phyloP scores from a whole-genome alignment of 2,329 filamentous ascomycete genomes.

The Thielaviopsis ethacetica region DNA sequence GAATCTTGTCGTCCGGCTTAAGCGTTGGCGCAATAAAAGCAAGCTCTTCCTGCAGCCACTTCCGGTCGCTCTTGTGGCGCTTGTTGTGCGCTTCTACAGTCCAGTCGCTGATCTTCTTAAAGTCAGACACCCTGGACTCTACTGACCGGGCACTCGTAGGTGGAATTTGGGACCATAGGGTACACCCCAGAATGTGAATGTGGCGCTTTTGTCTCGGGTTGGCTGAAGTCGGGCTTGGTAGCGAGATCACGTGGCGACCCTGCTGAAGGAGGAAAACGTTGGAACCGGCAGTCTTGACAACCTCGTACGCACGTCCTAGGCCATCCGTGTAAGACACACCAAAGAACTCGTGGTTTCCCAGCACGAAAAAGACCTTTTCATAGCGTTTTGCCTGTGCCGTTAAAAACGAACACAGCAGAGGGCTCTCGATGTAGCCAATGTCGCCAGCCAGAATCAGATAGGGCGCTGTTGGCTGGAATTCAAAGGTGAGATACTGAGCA shows the following conservation, averaged over 20 bases:
- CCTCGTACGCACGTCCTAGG: constrained; percentile 21
- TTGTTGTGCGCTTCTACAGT: constrained; percentile 31
- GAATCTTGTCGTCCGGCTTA: constrained; percentile 6
- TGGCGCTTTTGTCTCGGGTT: neutral
- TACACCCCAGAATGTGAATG: constrained; percentile 33
- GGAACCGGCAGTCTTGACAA: constrained; percentile 24
- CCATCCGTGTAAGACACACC: constrained; percentile 23
- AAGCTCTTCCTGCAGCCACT: constrained; percentile 31
- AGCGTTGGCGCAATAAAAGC: constrained; percentile 11
- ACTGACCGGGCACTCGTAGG: constrained; percentile 23
- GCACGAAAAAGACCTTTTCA: constrained; percentile 28
- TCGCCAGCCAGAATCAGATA: constrained; percentile 33
- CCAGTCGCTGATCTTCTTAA: constrained; percentile 36
- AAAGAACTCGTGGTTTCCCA: constrained; percentile 41
- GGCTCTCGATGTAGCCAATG: constrained; percentile 23
- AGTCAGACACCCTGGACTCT: constrained; percentile 32
- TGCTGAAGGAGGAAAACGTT: constrained; percentile 29
- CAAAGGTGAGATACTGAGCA: constrained; percentile 26
- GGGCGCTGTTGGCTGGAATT: constrained; percentile 24
- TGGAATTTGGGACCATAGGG: constrained; percentile 37
- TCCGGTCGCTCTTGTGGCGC: constrained; percentile 28
- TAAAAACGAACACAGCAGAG: constrained; percentile 25
- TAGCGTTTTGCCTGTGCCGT: constrained; percentile 24
- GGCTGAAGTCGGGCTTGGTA: constrained; percentile 25
- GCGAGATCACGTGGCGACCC: constrained; percentile 19